Evolutionary conservation across 495 filamentous ascomycete genomes (phyloP), one percentile per base, ranked within the genome.

Genomic region (Rhizodiscina lignyota): DNA sequence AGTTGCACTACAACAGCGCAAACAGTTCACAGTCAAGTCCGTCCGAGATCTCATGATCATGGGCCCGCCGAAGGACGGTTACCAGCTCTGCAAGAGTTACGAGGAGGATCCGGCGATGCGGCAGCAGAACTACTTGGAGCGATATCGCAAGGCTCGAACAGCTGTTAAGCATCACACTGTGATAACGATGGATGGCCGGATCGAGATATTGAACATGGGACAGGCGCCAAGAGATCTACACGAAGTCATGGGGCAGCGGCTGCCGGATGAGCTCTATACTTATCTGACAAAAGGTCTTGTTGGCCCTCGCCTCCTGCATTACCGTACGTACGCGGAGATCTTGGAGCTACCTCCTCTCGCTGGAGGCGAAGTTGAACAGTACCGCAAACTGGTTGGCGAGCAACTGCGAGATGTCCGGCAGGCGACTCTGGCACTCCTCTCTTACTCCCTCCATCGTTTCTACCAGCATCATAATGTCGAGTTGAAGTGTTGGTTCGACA

Each of bases 231-330:
- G 61, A 16, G 87, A 96, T 54, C 67, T 84, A 41, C 81, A 89
- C 55, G 77, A 86, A 44, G 80, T 94, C 50, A 77, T 92, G 43
- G 84, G 85, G 16, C 72, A 85, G 36, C 81, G 84, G 21, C 65
- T 99, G 12, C 85, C 91, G 1, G 74, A 85, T 35, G 91, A 99
- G 57, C 61, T 99, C 4, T 93, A 84, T 52, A 79, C 81, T 52
- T 96, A 99, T 47, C 67, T 96, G 21, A 82, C 83, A 39, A 75
- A 70, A 21, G 89, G 82, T 20, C 54, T 94, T 12, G 68, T 93
- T 38, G 73, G 83, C 4, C 65, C 84, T 2, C 74, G 84, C 26
- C 60, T 93, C 12, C 66, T 91, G 5, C 83, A 79, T 48, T 85
- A 74, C 67, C 64, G 91, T 34, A 77, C 77, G 0, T 77, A 77